A percentile compares a stretch with the other conserved stretches of the same genome.
Conservation (phyloP, 768 basidiomycete genomes). For the Mrakia gelida region DNA sequence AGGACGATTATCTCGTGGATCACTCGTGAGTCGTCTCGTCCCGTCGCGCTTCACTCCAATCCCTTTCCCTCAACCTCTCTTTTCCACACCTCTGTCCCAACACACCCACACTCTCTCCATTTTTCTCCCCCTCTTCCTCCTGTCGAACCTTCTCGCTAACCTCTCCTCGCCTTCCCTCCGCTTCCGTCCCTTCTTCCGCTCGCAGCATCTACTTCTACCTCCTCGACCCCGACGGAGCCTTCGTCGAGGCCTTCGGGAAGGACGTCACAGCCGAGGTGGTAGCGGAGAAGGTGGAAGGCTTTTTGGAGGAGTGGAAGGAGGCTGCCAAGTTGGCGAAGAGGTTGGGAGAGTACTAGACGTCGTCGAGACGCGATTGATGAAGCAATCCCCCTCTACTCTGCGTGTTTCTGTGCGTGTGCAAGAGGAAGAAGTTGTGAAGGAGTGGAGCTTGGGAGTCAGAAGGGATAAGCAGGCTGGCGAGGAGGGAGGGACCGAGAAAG, state of each 20-base stretch:
- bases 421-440: no score
- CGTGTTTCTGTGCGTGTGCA: no score
- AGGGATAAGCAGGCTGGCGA: no score
- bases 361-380: neutral
- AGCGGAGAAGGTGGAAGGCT: slow-evolving; percentile 44
- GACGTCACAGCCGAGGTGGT: slow-evolving; percentile 65
- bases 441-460: no score
- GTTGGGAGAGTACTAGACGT: neutral
- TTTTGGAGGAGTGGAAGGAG: slow-evolving; percentile 46
- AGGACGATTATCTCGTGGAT: slow-evolving; percentile 94
- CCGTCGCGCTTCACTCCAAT: slow-evolving; percentile 11
- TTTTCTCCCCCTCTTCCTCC: no score
- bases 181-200: neutral
- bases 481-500: no score
- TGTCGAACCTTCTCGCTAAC: neutral
- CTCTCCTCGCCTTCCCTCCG: neutral
- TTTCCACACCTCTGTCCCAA: no score
- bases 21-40: slow-evolving; percentile 44
- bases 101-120: no score
- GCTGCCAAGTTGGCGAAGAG: slow-evolving; percentile 28
- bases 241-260: slow-evolving; percentile 96
- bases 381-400: neutral
- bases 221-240: slow-evolving; percentile 91
- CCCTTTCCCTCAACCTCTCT: neutral
- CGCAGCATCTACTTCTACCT: slow-evolving; percentile 96